Evolutionary conservation across 257 asterid species (phyloP), one percentile per base, ranked within the genome.

Genomic region (Lavandula angustifolia): DNA sequence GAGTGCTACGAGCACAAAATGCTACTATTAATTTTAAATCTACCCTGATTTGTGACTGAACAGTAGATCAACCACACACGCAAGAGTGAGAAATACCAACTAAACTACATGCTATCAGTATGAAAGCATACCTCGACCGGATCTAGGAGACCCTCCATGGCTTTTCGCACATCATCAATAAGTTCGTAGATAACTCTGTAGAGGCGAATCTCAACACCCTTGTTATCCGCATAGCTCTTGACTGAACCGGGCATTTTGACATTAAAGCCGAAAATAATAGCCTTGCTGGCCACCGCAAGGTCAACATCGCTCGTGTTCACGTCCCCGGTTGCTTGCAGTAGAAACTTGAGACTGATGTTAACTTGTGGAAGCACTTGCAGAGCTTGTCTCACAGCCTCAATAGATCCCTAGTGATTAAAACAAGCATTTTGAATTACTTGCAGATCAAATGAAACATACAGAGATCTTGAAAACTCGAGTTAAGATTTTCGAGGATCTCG

Each of bases 141-240:
- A 54, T 90, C 98, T 67, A 94, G 82, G 75, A 90, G 95, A 51
- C 98, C 95, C 84, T 94, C 99, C 99, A 94, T 94, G 38, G 96
- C 96, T 5, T 75, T 90, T 38, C 99, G 77, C 54, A 94, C 87
- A 61, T 94, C 97, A 57, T 94, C 98, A 73, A 94, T 85, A 76
- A 94, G 96, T 46, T 94, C 99, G 49, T 94, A 94, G 72, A 94
- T 94, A 52, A 94, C 88, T 86, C 60, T 87, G 70, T 84, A 94
- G 7, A 82, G 62, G 65, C 97, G 85, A 42, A 94, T 88, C 79
- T 94, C 99, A 60, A 94, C 92, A 58, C 78, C 64, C 74, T 71
- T 86, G 76, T 76, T 80, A 29, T 86, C 91, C 29, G 98, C 96
- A 46, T 81, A 83, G 73, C 74, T 86, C 86, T 87, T 87, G 73